These are phyloP conservation scores for Nemania serpens DNA, from an alignment of 2,329 filamentous ascomycete genomes.

Conservation along the genomic window DNA sequence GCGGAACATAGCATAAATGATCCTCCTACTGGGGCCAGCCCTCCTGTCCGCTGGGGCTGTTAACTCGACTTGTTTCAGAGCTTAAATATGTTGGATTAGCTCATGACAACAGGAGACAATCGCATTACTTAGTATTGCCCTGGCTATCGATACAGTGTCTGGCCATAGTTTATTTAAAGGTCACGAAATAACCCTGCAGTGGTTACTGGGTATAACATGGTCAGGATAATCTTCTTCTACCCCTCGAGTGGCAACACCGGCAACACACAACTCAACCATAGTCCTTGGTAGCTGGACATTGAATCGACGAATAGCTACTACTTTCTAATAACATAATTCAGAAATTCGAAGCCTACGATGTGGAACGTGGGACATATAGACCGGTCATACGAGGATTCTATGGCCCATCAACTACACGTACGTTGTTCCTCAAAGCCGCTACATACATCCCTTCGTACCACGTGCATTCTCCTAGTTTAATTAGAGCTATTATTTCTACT, in stretches of 20 bases:
- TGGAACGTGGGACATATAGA: conserved; percentile 36
- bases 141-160: conserved; percentile 13
- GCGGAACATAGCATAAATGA: conserved; percentile 29
- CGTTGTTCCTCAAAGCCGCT: conserved; percentile 21
- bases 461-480: background rate
- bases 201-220: conserved; percentile 12
- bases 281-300: conserved; percentile 12
- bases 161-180: conserved; percentile 30
- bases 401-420: conserved; percentile 35
- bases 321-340: conserved; percentile 7
- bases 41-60: conserved; percentile 21
- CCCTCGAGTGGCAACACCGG: conserved; percentile 15
- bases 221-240: conserved; percentile 17
- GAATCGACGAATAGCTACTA: conserved; percentile 2
- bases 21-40: conserved; percentile 26
- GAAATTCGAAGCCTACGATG: conserved; percentile 25
- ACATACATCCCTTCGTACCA: background rate
- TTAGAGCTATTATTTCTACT: background rate
- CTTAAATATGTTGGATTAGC: conserved; percentile 22
- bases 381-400: conserved; percentile 33
- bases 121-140: conserved; percentile 11
- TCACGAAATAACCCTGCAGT: conserved; percentile 19
- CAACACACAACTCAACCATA: conserved; percentile 13
- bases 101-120: conserved; percentile 18
- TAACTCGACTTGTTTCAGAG: conserved; percentile 30